Base-by-base conservation (phyloP, 2,329 filamentous ascomycete genomes). In the Neopestalotiopsis clavispora region DNA sequence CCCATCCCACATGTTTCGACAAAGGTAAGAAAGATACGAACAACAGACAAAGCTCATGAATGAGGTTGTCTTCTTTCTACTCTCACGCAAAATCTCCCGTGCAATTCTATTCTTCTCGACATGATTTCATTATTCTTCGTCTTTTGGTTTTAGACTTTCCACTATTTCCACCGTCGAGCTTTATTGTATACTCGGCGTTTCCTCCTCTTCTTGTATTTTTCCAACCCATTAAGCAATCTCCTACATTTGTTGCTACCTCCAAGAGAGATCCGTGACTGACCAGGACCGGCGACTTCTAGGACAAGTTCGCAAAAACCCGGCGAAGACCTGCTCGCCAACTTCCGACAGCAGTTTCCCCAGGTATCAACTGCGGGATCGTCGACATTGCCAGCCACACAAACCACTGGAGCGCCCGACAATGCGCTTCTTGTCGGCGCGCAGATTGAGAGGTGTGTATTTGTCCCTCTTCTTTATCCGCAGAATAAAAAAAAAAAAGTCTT, bases 221-320 rank as follows among this genome's bases (percentile, higher is more conserved):
- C 6, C 20, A 17, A 12, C 7, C 12, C 23, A 20, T 23, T 14
- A 17, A 17, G 4, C 20, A 17, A 13, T 30, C 28, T 58, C 13
- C 56, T 9, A 32, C 59, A 61, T 17, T 10, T 30, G n/a, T n/a
- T 49, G 1, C 42, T n/a, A 38, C 32, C 17, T 34, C 9, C 59
- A 40, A 61, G 17, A 12, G 28, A 13, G 59, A 30, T 13, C 59
- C 28, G 17, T 28, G 23, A 28, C 23, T 28, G 23, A 28, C 23
- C 23, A 28, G 23, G 23, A 28, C 23, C 4, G 23, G 23, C 23
- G 23, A 28, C 23, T 28, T 28, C 23, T 74, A 93, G 91, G 82
- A 93, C 89, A 77, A 94, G 89, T 80, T 90, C 92, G 68, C 93
- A 94, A 81, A 97, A 97, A 84, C 94, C 94, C 68, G 91, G 90